Evolutionary conservation across 2,329 filamentous ascomycete species (phyloP), one percentile per base, ranked within the genome.

Genomic region (Zalaria sp.): DNA sequence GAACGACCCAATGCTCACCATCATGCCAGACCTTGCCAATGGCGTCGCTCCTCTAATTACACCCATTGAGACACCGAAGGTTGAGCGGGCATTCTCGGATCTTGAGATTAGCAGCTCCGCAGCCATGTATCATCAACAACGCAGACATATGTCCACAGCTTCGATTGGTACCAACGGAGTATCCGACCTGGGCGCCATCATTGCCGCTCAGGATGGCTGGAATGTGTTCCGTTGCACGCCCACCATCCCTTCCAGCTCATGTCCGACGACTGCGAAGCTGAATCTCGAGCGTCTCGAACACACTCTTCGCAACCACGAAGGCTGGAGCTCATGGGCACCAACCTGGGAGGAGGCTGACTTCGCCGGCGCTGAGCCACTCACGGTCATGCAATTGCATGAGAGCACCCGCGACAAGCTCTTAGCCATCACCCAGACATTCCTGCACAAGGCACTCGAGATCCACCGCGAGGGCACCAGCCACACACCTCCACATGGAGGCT

Each of bases 371-470:
- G 64, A 69, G 27, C 60, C 64, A 35, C 55, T 72, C 35, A 59
- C 59, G 4, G 66, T 71, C 8, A 63, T 68, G 51, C 66, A 63
- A 31, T 53, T 72, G 38, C 67, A 69, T 37, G 69, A 71, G 42
- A 62, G 69, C 36, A 78, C 77, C 2, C 69, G 79, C 28, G 80
- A 84, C 55, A 78, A 77, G 54, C 72, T 83, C 51, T 68, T 82
- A n/a, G 79, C 77, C 38, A 81, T 83, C 46, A 81, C 78, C 0
- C 79, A 83, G 55, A 74, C 68, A 35, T 83, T 82, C 54, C 62
- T 83, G 5, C 76, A 81, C 58, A 83, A 81, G 52, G 80, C 80
- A 1, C 67, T 83, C 3, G 76, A 81, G 9, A 80, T 79, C 35
- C 79, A 83, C 56, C 70, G 72, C 37, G 68, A 74, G 45, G 50